Base-by-base conservation (phyloP, 495 filamentous ascomycete species). In the Choiromyces venosus region DNA sequence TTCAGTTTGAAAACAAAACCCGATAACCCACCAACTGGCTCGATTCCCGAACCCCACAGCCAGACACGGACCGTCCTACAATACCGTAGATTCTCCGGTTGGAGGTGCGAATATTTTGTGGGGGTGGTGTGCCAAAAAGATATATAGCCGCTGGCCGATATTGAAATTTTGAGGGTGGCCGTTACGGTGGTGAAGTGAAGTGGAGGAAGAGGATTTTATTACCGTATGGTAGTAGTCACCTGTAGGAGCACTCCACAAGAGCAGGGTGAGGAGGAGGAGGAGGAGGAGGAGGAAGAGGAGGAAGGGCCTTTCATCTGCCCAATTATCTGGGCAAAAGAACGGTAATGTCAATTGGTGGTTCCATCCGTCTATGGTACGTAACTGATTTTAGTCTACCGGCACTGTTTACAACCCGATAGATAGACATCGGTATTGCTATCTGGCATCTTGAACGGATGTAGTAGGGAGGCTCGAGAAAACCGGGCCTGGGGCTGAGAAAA, bases 1-100 rank as follows among this genome's bases (percentile, higher is more conserved):
- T 61, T 5, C 52, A 33, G 25, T 61, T 61, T 61, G 16, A 61
- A 61, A 61, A 61, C 52, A 61, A 61, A 61, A 61, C n/a, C 52
- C 52, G 52, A 61, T 61, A 61, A 61, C 52, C 52, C 52, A 61
- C 52, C 52, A 61, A 61, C 52, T 29, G 52, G 52, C 52, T 61
- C 52, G 52, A 61, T 61, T 61, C 25, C 52, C 52, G 52, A 61
- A 61, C 52, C 25, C 52, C 52, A 61, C 52, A 18, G 33, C 52
- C 25, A 61, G 25, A 61, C 52, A 61, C 52, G 52, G 52, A 33
- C 52, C 25, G 52, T 61, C 33, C 52, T 61, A 61, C 52, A 61
- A 33, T 12, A 61, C 52, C 52, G 25, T 16, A 33, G 25, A 33
- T 61, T 61, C 25, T 61, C 52, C 52, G 52, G 25, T 16, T 52